Conservation (phyloP, 345 rosid genomes). For the Camelina laxa region DNA sequence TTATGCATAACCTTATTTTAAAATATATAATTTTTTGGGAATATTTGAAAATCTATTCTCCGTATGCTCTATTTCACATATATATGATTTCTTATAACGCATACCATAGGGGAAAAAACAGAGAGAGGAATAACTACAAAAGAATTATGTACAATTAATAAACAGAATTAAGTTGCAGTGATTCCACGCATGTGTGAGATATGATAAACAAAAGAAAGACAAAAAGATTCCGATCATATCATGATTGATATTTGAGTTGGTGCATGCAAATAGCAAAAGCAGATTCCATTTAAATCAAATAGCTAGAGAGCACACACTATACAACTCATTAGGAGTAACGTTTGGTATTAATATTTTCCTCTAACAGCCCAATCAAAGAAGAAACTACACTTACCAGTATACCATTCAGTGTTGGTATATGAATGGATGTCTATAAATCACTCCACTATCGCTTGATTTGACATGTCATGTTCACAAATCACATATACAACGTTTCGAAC, state of each 20-base stretch:
- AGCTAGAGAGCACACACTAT: slow-evolving; percentile 31
- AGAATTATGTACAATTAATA: slow-evolving; percentile 4
- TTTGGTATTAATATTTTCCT: slow-evolving; percentile 28
- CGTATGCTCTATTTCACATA: too few species aligned
- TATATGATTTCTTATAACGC: not conserved
- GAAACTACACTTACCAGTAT: slow-evolving; percentile 18
- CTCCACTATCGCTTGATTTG: slow-evolving; percentile 41
- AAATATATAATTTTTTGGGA: too few species aligned
- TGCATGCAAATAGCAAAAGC: slow-evolving; percentile 42
- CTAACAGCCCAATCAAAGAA: slow-evolving; percentile 29
- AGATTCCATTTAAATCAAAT: slow-evolving; percentile 41
- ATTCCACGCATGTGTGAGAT: slow-evolving; percentile 44
- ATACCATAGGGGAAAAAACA: not conserved
- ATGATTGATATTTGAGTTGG: slow-evolving; percentile 39
- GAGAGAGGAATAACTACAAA: not conserved
- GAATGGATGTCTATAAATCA: slow-evolving; percentile 31
- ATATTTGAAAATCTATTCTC: too few species aligned
- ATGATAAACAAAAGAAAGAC: slow-evolving; percentile 35
- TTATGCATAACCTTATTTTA: not conserved
- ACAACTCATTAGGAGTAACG: slow-evolving; percentile 23
- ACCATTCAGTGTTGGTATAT: slow-evolving; percentile 28
- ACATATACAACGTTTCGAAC: slow-evolving; percentile 1
- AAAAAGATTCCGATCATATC: slow-evolving; percentile 41
- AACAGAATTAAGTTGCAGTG: slow-evolving; percentile 20
- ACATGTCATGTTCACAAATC: slow-evolving; percentile 30